Evolutionary conservation across 768 basidiomycete species (phyloP).

Genomic region (Mycena kentingensis): DNA sequence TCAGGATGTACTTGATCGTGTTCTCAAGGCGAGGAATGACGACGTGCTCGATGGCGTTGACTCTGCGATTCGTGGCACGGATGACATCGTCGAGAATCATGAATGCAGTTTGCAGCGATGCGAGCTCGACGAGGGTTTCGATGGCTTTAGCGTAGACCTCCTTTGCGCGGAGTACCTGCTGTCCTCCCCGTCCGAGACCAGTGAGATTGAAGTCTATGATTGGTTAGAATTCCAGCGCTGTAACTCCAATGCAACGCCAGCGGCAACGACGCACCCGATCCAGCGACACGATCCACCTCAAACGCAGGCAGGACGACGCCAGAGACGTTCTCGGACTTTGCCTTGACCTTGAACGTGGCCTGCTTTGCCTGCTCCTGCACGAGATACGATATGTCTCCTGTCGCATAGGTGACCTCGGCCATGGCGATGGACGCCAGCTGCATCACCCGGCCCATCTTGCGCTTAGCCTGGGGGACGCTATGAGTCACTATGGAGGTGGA

Average conservation of each 20-base stretch:
- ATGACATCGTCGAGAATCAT: constrained; percentile 99
- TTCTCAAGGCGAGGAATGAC: constrained; percentile 95
- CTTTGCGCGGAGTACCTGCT: constrained; percentile 92
- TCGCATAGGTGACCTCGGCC: constrained; percentile 97
- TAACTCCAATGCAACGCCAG: too few species aligned
- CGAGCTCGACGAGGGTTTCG: constrained; percentile 95
- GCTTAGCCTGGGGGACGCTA: constrained; percentile 71
- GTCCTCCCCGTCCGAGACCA: constrained; percentile 94
- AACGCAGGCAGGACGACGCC: constrained; percentile 96
- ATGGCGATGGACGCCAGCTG: constrained; percentile 98
- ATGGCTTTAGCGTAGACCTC: constrained; percentile 98
- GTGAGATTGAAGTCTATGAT: constrained; percentile 90
- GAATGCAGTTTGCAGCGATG: constrained; percentile 96
- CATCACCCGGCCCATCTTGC: constrained; percentile 99
- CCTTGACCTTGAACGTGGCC: constrained; percentile 90
- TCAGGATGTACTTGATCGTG: constrained; percentile 97
- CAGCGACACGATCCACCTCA: constrained; percentile 83
- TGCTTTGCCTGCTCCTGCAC: constrained; percentile 94
- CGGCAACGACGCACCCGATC: constrained; percentile 72
- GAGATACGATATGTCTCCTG: constrained; percentile 96
- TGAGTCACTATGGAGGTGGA: constrained; percentile 21
- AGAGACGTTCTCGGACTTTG: constrained; percentile 97
- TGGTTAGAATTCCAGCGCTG: neutral
- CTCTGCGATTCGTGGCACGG: constrained; percentile 96
- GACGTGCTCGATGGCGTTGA: constrained; percentile 98